These are phyloP conservation scores for Cryptosporidium meleagridis DNA, from an alignment of 169 alveolate genomes.

Conservation along the genomic window DNA sequence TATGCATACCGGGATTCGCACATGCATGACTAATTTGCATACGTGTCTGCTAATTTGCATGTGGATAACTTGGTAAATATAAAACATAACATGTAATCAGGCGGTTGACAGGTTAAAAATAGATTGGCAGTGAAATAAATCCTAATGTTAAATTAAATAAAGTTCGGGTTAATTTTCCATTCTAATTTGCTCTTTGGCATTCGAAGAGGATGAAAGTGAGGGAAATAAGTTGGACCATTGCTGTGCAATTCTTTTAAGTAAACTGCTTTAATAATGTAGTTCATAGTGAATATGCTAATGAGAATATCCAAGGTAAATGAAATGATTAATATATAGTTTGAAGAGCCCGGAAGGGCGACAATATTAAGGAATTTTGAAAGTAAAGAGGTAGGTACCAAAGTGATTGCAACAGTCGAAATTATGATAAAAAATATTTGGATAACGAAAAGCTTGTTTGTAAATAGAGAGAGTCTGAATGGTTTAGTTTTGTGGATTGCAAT, in stretches of 20 bases:
- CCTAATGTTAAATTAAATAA: background rate
- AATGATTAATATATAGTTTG: constrained; percentile 4
- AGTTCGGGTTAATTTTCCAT: constrained; percentile 43
- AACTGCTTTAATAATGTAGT: background rate
- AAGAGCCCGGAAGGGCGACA: constrained; percentile 35
- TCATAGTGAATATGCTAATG: constrained; percentile 15
- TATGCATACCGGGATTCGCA: background rate
- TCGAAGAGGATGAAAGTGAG: constrained; percentile 61
- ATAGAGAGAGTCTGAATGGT: constrained; percentile 58
- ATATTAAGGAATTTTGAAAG: constrained; percentile 13
- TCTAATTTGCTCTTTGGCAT: constrained; percentile 41
- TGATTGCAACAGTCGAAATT: background rate
- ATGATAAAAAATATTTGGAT: constrained; percentile 9
- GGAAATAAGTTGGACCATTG: constrained; percentile 62
- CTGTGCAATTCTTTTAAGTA: constrained; percentile 7
- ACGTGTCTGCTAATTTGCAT: background rate
- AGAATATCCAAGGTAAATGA: background rate
- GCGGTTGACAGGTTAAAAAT: no score
- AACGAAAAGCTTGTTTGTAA: constrained; percentile 38
- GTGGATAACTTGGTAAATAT: background rate
- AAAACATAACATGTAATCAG: background rate
- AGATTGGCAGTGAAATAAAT: background rate
- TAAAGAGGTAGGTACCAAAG: constrained; percentile 3
- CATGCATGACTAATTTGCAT: background rate
- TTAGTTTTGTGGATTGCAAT: constrained; percentile 50